A percentile compares a stretch with the other conserved stretches of the same genome.
Evolutionary conservation across 208 protist species (phyloP).

Genomic region (Crithidia acanthocephali): DNA sequence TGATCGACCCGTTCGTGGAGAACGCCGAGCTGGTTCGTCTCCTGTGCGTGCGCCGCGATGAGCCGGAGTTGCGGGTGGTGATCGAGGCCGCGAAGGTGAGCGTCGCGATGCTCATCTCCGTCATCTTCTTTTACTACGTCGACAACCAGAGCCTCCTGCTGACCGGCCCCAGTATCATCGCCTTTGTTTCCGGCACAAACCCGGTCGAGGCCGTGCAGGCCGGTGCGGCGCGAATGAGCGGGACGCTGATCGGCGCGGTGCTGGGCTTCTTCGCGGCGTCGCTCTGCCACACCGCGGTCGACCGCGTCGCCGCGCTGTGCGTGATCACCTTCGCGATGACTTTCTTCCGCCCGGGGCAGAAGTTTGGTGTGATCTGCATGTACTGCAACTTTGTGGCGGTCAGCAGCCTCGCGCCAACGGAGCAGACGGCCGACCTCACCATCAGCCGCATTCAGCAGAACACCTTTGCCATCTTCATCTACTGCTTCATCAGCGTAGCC

Average conservation of each 20-base stretch:
- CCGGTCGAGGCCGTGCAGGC: constrained; percentile 74
- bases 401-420: constrained; percentile 38
- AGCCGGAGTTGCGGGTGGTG: constrained; percentile 58
- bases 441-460: constrained; percentile 87
- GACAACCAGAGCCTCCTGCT: constrained; percentile 63
- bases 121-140: constrained; percentile 80
- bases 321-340: constrained; percentile 74
- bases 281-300: constrained; percentile 48
- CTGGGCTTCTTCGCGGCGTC: constrained; percentile 78
- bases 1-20: constrained; percentile 49
- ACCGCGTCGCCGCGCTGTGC: constrained; percentile 61
- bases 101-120: constrained; percentile 74
- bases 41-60: constrained; percentile 37
- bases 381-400: constrained; percentile 80
- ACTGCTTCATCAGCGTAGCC: constrained; percentile 71
- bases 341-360: constrained; percentile 63
- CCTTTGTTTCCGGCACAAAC: constrained; percentile 77
- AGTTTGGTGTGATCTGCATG: constrained; percentile 64
- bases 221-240: constrained; percentile 57
- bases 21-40: constrained; percentile 46
- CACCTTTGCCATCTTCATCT: constrained; percentile 83
- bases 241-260: constrained; percentile 71
- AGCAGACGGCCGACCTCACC: constrained; percentile 44
- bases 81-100: constrained; percentile 82
- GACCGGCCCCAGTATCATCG: constrained; percentile 79